Percentiles rank a stretch among this genome's conserved stretches.
Evolutionary conservation across 2,329 filamentous ascomycete species (phyloP).

Genomic region (Xenoacremonium recifei): DNA sequence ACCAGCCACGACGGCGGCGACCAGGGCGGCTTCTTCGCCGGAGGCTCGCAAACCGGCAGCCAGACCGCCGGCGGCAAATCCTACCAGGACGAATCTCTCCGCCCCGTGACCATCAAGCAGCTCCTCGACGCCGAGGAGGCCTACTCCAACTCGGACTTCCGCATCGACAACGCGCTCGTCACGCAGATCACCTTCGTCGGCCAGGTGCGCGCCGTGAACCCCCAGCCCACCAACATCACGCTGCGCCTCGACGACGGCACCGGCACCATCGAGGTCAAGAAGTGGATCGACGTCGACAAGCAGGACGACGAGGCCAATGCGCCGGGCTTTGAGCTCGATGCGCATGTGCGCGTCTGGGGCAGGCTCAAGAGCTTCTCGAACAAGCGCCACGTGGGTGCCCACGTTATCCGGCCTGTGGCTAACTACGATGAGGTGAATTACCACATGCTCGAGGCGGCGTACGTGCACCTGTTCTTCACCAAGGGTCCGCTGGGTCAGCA

Average conservation of each 20-base stretch:
- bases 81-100: constrained; percentile 80
- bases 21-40: constrained; percentile 60
- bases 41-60: constrained; percentile 60
- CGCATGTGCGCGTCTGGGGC: constrained; percentile 84
- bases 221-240: constrained; percentile 87
- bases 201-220: constrained; percentile 82
- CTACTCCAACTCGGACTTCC: constrained; percentile 72
- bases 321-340: constrained; percentile 65
- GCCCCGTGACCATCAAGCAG: constrained; percentile 95
- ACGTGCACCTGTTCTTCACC: constrained; percentile 81
- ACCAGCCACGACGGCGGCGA: constrained; percentile 54
- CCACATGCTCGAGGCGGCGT: constrained; percentile 86
- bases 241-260: constrained; percentile 96
- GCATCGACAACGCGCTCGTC: constrained; percentile 74
- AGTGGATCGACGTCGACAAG: constrained; percentile 72
- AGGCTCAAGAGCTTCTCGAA: constrained; percentile 80
- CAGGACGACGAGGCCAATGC: constrained; percentile 42
- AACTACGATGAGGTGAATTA: constrained; percentile 93
- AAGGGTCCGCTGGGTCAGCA: constrained; percentile 57
- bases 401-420: constrained; percentile 74
- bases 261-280: constrained; percentile 85
- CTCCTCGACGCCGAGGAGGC: constrained; percentile 78
- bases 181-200: constrained; percentile 79
- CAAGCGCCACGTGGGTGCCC: constrained; percentile 77
- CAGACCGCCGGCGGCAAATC: constrained; percentile 48